phyloP scores from a whole-genome alignment of 441 rosid species.

The Gossypium schwendimanii region DNA sequence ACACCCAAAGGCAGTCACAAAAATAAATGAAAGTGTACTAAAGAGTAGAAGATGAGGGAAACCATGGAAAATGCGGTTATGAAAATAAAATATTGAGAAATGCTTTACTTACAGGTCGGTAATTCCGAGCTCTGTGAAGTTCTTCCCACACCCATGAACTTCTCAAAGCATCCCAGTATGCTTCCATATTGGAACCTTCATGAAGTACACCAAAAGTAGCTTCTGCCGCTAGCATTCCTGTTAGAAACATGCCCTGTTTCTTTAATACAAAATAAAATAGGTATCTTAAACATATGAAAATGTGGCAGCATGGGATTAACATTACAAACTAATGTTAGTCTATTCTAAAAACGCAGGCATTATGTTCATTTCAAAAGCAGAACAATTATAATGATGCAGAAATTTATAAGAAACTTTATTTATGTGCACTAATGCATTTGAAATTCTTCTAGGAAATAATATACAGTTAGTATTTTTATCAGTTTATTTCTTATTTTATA shows the following conservation, averaged over 20 bases:
- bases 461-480: not conserved
- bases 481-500: not conserved
- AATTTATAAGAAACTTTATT: not conserved
- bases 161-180: constrained; percentile 63
- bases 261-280: not conserved
- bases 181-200: constrained; percentile 52
- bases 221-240: constrained; percentile 97
- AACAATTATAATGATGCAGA: not conserved
- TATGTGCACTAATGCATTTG: not conserved
- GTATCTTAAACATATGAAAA: not conserved
- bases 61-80: not conserved
- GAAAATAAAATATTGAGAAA: constrained; percentile 6
- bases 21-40: not conserved
- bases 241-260: constrained; percentile 10
- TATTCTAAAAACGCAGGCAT: not conserved
- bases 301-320: not conserved
- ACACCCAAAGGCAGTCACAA: not conserved
- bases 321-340: not conserved
- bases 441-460: not conserved
- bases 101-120: constrained; percentile 66
- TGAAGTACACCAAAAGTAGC: constrained; percentile 67
- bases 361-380: not conserved
- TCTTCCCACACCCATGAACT: constrained; percentile 96
- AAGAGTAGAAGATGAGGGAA: not conserved
- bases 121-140: constrained; percentile 71